Conservation (phyloP, 768 basidiomycete genomes). For the Leccinum truebloodii region DNA sequence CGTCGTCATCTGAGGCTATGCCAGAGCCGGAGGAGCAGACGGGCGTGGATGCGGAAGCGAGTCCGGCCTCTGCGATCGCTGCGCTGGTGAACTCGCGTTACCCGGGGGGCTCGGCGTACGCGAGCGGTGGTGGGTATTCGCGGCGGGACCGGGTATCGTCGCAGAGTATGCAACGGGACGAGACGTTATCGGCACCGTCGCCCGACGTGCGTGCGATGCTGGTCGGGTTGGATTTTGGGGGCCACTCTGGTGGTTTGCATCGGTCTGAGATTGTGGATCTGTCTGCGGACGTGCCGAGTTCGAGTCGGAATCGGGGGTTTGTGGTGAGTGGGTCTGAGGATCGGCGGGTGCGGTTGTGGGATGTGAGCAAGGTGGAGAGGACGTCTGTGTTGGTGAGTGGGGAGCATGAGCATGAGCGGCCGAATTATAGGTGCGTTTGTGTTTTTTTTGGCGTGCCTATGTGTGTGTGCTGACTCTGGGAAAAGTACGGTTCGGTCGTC, state of each 20-base stretch:
- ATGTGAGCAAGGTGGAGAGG: slow-evolving; percentile 68
- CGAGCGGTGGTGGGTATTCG: slow-evolving; percentile 9
- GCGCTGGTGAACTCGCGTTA: slow-evolving; percentile 75
- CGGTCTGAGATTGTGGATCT: slow-evolving; percentile 51
- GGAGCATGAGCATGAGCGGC: slow-evolving; percentile 74
- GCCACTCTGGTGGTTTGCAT: slow-evolving; percentile 51
- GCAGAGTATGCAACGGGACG: slow-evolving; percentile 35
- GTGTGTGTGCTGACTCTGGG: slow-evolving; percentile 4
- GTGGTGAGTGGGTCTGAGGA: slow-evolving; percentile 91
- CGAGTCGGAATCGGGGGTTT: slow-evolving; percentile 61
- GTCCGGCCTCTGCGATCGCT: slow-evolving; percentile 74
- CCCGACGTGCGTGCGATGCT: slow-evolving; percentile 71
- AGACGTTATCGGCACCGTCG: slow-evolving; percentile 47
- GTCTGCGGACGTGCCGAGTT: slow-evolving; percentile 38
- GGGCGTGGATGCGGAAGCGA: slow-evolving; percentile 58
- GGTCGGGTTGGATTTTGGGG: slow-evolving; percentile 77
- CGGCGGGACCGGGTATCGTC: slow-evolving; percentile 35
- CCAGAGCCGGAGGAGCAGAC: slow-evolving; percentile 54
- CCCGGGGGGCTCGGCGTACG: slow-evolving; percentile 34
- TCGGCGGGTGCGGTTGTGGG: slow-evolving; percentile 85
- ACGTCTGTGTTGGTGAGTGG: slow-evolving; percentile 79
- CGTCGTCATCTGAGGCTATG: slow-evolving; percentile 45
- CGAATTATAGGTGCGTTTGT: slow-evolving; percentile 65
- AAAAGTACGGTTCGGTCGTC: slow-evolving; percentile 35
- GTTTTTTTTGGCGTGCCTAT: background rate